These are phyloP conservation scores for Sapria himalayana DNA, from an alignment of 345 rosid species.

Conservation along the genomic window DNA sequence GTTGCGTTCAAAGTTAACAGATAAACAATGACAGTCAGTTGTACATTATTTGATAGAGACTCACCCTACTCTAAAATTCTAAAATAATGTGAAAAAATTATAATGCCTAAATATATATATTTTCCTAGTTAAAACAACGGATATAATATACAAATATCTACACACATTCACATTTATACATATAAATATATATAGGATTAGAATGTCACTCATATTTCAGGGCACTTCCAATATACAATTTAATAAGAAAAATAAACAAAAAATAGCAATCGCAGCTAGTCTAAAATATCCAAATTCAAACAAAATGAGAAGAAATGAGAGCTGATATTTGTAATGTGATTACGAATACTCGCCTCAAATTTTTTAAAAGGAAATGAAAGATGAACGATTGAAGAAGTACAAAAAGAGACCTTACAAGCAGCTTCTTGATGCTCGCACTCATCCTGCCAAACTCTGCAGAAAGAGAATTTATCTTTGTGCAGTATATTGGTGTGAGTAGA, in stretches of 20 bases:
- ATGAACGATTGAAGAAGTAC: conserved; percentile 5
- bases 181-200: no score
- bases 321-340: conserved; percentile 6
- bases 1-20: no score
- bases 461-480: conserved; percentile 38
- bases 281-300: not conserved
- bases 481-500: conserved; percentile 25
- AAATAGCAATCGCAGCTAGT: not conserved
- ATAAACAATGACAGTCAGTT: no score
- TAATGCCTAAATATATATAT: no score
- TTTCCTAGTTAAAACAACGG: no score
- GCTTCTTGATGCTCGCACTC: conserved; percentile 67
- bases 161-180: no score
- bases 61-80: no score
- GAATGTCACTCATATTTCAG: no score
- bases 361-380: conserved; percentile 1
- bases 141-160: no score
- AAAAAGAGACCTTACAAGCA: conserved; percentile 49
- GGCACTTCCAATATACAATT: not conserved
- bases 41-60: no score
- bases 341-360: no score
- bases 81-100: no score
- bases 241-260: not conserved
- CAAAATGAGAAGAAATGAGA: not conserved
- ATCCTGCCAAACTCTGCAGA: conserved; percentile 88